Percentiles rank a stretch among this genome's conserved stretches.
These are phyloP conservation scores for Coemansia sp. DNA, from an alignment of 192 early-diverging fungal genomes.

Conservation along the genomic window DNA sequence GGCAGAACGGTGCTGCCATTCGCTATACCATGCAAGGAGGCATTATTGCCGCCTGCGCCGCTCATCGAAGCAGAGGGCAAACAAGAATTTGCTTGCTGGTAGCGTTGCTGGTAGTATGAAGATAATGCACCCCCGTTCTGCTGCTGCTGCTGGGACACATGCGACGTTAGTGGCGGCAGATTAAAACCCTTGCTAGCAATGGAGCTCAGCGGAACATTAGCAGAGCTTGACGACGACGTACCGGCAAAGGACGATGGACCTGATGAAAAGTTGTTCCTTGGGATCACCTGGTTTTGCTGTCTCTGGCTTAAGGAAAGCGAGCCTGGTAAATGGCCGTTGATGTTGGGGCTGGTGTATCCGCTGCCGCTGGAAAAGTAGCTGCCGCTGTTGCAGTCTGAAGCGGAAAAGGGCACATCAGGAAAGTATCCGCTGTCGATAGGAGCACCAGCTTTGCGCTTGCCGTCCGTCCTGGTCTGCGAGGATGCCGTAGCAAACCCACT, in stretches of 20 bases:
- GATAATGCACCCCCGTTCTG: not conserved
- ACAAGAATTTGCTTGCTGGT: slow-evolving; percentile 3
- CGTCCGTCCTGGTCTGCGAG: slow-evolving; percentile 20
- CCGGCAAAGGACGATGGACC: slow-evolving; percentile 16
- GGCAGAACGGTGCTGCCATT: slow-evolving; percentile 1
- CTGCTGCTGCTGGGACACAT: slow-evolving; percentile 12
- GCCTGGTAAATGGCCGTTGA: not conserved
- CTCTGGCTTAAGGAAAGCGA: slow-evolving; percentile 1
- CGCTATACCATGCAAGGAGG: slow-evolving; percentile 1
- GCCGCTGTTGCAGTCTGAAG: slow-evolving; percentile 14
- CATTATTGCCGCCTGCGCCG: not conserved
- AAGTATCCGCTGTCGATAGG: slow-evolving; percentile 49
- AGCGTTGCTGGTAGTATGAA: slow-evolving; percentile 9
- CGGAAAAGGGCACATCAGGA: slow-evolving; percentile 24
- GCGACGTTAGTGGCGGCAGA: slow-evolving; percentile 30
- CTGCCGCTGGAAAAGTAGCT: slow-evolving; percentile 15
- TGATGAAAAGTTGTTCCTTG: slow-evolving; percentile 27
- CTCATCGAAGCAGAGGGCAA: not conserved
- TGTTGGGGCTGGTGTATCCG: slow-evolving; percentile 6
- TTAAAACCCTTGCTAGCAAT: slow-evolving; percentile 33
- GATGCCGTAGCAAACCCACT: slow-evolving; percentile 3
- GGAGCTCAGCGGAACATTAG: slow-evolving; percentile 3
- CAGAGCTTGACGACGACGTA: slow-evolving; percentile 5
- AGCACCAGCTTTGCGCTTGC: slow-evolving; percentile 43
- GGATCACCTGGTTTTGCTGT: slow-evolving; percentile 14